These are phyloP conservation scores for Suillus tomentosus DNA, from an alignment of 768 basidiomycete genomes.

Conservation along the genomic window DNA sequence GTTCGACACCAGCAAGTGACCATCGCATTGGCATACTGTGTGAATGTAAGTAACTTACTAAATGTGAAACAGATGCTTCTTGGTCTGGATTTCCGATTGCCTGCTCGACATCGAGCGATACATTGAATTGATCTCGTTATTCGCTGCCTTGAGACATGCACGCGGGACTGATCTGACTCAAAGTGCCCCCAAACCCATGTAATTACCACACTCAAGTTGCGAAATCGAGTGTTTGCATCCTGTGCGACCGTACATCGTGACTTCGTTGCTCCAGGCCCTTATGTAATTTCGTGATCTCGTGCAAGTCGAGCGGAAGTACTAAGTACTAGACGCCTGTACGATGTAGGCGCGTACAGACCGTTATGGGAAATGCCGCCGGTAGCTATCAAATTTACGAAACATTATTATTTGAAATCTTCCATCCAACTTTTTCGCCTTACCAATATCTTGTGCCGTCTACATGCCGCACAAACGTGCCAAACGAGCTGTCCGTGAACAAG, in stretches of 20 bases:
- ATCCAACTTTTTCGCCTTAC: neutral
- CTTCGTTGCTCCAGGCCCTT: too few species aligned
- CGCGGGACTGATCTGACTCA: neutral
- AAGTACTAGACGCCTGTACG: too few species aligned
- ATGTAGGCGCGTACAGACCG: neutral
- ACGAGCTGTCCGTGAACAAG: slow-evolving; percentile 46
- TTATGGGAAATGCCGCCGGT: slow-evolving; percentile 7
- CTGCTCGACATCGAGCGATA: neutral
- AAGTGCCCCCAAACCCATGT: neutral
- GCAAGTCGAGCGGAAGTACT: neutral
- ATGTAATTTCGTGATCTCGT: neutral
- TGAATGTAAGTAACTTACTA: neutral
- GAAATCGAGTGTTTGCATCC: neutral
- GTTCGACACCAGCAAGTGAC: neutral
- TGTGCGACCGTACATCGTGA: neutral
- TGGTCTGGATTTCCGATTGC: neutral
- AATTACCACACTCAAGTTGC: neutral
- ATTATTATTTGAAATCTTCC: neutral
- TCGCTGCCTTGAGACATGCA: neutral
- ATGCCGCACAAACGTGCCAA: slow-evolving; percentile 76
- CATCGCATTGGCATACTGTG: neutral
- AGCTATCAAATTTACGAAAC: neutral
- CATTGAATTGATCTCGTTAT: neutral
- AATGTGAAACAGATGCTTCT: neutral
- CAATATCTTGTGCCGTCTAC: slow-evolving; percentile 9